Percentiles rank a stretch among this genome's conserved stretches.
These are phyloP conservation scores for Sodiomyces alkalinus DNA, from an alignment of 2,329 filamentous ascomycete genomes.

Conservation along the genomic window DNA sequence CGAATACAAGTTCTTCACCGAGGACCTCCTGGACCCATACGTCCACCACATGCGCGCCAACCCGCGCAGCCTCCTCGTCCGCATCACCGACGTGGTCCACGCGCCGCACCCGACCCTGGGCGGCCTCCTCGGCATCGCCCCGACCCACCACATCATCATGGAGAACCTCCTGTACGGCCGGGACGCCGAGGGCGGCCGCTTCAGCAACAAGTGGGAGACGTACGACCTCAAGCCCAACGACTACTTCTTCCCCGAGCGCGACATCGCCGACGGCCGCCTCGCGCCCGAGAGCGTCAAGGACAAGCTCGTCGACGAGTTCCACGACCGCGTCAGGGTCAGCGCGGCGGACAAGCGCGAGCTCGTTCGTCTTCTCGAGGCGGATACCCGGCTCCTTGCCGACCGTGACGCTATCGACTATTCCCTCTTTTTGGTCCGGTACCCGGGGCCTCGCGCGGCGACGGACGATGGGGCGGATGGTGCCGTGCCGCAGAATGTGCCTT, in stretches of 20 bases:
- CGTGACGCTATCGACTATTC: slow-evolving; percentile 62
- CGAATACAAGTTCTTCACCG: slow-evolving; percentile 54
- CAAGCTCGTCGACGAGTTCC: slow-evolving; percentile 51
- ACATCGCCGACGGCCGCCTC: slow-evolving; percentile 48
- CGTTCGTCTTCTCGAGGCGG: slow-evolving; percentile 36
- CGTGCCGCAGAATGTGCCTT: slow-evolving; percentile 23
- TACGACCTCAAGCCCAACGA: slow-evolving; percentile 61
- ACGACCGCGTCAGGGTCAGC: slow-evolving; percentile 46
- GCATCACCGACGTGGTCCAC: slow-evolving; percentile 56
- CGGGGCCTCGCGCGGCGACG: slow-evolving; percentile 8
- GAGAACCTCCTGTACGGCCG: slow-evolving; percentile 57
- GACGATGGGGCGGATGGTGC: no score
- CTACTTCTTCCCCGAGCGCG: slow-evolving; percentile 64
- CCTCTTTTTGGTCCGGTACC: slow-evolving; percentile 48
- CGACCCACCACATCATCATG: slow-evolving; percentile 64
- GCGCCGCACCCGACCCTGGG: slow-evolving; percentile 41
- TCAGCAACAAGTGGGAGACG: slow-evolving; percentile 42
- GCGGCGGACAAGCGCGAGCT: slow-evolving; percentile 39
- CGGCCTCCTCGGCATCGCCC: slow-evolving; percentile 40
- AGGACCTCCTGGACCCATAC: slow-evolving; percentile 52
- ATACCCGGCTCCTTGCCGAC: slow-evolving; percentile 46
- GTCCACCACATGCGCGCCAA: slow-evolving; percentile 45
- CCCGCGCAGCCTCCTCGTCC: slow-evolving; percentile 46
- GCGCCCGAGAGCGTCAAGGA: slow-evolving; percentile 50
- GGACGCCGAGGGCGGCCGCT: slow-evolving; percentile 21